Evolutionary conservation across 495 filamentous ascomycete species (phyloP).

Genomic region (Lophium mytilinum): DNA sequence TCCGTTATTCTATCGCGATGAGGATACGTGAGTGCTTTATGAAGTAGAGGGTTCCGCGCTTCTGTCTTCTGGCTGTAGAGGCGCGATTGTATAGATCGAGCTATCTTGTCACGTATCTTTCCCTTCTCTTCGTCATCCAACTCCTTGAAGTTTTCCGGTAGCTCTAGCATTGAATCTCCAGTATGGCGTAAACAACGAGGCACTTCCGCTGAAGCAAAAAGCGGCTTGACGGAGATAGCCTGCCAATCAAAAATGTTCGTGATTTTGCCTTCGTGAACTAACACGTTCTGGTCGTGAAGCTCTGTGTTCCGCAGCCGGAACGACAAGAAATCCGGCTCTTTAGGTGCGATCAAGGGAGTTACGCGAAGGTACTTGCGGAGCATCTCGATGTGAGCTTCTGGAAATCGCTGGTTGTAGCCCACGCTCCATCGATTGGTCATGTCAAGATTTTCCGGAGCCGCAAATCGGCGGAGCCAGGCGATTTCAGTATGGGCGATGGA

Average conservation of each 20-base stretch:
- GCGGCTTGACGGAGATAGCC: constrained; percentile 6
- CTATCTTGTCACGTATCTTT: constrained; percentile 7
- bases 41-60: constrained; percentile 13
- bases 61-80: constrained; percentile 5
- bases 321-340: constrained; percentile 12
- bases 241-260: constrained; percentile 20
- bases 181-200: constrained; percentile 8
- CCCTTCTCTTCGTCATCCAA: constrained; percentile 14
- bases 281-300: constrained; percentile 36
- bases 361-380: constrained; percentile 8
- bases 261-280: constrained; percentile 8
- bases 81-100: constrained; percentile 7
- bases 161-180: constrained; percentile 9
- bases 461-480: constrained; percentile 5
- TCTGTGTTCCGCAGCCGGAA: constrained; percentile 33
- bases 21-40: constrained; percentile 7
- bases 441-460: not conserved
- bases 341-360: constrained; percentile 4
- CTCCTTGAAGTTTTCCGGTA: constrained; percentile 11
- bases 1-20: not conserved
- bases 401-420: constrained; percentile 1
- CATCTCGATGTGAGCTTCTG: constrained; percentile 7
- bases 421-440: not conserved
- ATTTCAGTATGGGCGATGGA: constrained; percentile 8
- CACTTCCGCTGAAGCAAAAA: constrained; percentile 9